A percentile compares a stretch with the other conserved stretches of the same genome.
Evolutionary conservation across 1,139 yeast genomes (phyloP).

Genomic region (Debaryomycetaceae sp.): DNA sequence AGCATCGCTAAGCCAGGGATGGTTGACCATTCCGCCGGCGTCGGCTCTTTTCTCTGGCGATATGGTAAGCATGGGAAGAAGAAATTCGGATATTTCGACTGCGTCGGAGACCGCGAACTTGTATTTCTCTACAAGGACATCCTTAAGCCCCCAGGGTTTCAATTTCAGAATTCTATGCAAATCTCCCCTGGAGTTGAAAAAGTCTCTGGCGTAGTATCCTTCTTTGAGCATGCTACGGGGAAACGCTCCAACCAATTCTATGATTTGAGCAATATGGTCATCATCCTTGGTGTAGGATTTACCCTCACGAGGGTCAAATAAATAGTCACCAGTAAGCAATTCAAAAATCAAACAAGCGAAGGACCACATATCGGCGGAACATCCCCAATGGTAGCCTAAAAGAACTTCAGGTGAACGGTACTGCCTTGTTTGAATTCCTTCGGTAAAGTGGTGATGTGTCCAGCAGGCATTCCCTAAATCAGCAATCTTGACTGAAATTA

Average conservation of each 20-base stretch:
- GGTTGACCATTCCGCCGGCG: slow-evolving; percentile 78
- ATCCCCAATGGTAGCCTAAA: slow-evolving; percentile 51
- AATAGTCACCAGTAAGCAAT: slow-evolving; percentile 46
- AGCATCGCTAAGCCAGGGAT: slow-evolving; percentile 72
- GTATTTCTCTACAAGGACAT: slow-evolving; percentile 54
- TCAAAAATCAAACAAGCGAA: slow-evolving; percentile 47
- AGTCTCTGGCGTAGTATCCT: slow-evolving; percentile 41
- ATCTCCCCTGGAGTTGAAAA: slow-evolving; percentile 49
- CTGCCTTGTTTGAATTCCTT: slow-evolving; percentile 50
- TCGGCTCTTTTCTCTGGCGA: slow-evolving; percentile 73
- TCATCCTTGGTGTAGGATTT: slow-evolving; percentile 46
- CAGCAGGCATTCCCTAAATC: slow-evolving; percentile 53
- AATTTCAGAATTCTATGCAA: slow-evolving; percentile 55
- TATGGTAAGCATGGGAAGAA: slow-evolving; percentile 68
- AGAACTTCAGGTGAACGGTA: slow-evolving; percentile 48
- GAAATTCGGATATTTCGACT: slow-evolving; percentile 55
- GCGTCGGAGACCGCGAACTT: slow-evolving; percentile 57
- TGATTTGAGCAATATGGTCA: slow-evolving; percentile 49
- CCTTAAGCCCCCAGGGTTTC: slow-evolving; percentile 49
- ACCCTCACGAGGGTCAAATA: slow-evolving; percentile 48
- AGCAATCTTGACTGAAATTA: slow-evolving; percentile 48
- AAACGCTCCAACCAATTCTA: slow-evolving; percentile 44
- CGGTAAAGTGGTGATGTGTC: slow-evolving; percentile 49
- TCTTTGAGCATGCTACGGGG: slow-evolving; percentile 44
- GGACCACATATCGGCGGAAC: slow-evolving; percentile 48